These are phyloP conservation scores for Sanghuangporus weigelae DNA, from an alignment of 1,284 basidiomycete species.

Conservation along the genomic window DNA sequence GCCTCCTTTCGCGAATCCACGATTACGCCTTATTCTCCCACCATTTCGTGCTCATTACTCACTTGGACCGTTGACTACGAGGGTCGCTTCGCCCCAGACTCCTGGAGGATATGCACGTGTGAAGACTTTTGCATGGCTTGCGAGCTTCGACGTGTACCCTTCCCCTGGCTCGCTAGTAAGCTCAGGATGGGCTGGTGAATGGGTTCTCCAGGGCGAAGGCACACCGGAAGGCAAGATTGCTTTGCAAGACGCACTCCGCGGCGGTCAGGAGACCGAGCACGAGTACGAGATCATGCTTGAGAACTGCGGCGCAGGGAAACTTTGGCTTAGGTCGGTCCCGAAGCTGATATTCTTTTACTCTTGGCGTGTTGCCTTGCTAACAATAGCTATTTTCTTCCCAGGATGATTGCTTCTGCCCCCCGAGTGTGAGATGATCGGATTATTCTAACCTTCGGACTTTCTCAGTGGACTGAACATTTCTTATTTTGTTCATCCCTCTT, in stretches of 20 bases:
- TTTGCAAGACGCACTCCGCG: constrained; percentile 30
- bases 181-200: constrained; percentile 67
- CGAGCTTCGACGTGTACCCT: constrained; percentile 37
- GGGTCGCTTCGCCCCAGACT: constrained; percentile 32
- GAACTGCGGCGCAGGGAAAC: constrained; percentile 47
- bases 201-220: constrained; percentile 70
- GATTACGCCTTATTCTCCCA: constrained; percentile 40
- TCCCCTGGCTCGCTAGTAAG: constrained; percentile 40
- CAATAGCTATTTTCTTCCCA: neutral
- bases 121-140: constrained; percentile 58
- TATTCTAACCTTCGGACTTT: neutral
- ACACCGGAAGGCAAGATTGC: constrained; percentile 58
- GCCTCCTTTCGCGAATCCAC: constrained; percentile 43
- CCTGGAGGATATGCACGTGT: constrained; percentile 50
- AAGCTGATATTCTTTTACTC: neutral
- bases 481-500: neutral
- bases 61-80: constrained; percentile 13
- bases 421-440: neutral
- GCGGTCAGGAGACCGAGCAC: constrained; percentile 39
- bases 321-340: constrained; percentile 57
- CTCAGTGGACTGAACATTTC: neutral
- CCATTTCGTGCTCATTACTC: constrained; percentile 28
- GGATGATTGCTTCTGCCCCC: neutral
- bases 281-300: constrained; percentile 48
- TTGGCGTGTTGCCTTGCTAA: neutral